Conservation (phyloP, 352 stramenopile species). For the Globisporangium nunn region DNA sequence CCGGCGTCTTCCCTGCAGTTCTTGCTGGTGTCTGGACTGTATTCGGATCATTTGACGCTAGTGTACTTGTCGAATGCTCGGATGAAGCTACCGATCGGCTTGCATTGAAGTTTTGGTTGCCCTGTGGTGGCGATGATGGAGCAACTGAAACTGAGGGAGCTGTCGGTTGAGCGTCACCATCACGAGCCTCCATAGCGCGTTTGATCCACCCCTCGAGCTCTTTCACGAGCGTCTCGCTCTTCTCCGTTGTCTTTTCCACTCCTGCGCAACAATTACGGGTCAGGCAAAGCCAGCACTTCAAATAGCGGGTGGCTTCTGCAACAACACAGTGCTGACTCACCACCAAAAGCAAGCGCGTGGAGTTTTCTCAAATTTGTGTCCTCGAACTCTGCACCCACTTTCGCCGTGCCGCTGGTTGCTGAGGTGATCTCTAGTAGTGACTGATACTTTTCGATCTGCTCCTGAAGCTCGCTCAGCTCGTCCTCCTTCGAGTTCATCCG, state of each 20-base stretch:
- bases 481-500: conserved; percentile 88
- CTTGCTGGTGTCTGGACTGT: background rate
- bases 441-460: conserved; percentile 82
- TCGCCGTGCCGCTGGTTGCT: conserved; percentile 17
- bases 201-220: conserved; percentile 21
- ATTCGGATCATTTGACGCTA: background rate
- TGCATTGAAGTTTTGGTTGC: background rate
- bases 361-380: conserved; percentile 7
- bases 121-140: background rate
- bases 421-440: conserved; percentile 56
- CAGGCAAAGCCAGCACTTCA: background rate
- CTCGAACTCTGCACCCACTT: background rate
- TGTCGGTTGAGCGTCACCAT: background rate
- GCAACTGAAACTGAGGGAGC: background rate
- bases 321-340: background rate
- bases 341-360: conserved; percentile 9
- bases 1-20: background rate
- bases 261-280: background rate
- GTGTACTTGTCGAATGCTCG: background rate
- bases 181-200: background rate
- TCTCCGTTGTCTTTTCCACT: conserved; percentile 2
- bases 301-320: background rate
- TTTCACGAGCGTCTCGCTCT: conserved; percentile 17
- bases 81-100: background rate
- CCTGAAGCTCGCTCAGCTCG: conserved; percentile 75